Conservation (phyloP, 768 basidiomycete species). For the Tylopilus subfusipes region DNA sequence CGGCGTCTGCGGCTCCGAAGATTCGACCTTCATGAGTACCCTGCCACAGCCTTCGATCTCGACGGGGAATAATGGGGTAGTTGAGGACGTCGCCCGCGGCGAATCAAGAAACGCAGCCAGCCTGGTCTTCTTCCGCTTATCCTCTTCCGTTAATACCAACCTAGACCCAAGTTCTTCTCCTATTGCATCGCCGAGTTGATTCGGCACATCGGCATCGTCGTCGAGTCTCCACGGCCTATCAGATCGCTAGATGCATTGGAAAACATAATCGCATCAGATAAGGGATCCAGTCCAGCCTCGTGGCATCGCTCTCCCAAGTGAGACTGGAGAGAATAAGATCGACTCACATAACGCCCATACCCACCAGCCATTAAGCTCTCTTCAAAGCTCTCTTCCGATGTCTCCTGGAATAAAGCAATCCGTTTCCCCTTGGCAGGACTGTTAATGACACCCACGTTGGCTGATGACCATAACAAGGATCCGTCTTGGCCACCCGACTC, state of each 20-base stretch:
- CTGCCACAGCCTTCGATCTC: slow-evolving; percentile 68
- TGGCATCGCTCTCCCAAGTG: background rate
- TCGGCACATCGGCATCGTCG: slow-evolving; percentile 14
- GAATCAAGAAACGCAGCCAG: slow-evolving; percentile 62
- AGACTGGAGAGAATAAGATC: background rate
- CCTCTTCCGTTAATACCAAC: slow-evolving; percentile 45
- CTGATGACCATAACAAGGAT: slow-evolving; percentile 22
- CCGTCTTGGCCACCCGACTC: slow-evolving; percentile 9
- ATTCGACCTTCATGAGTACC: slow-evolving; percentile 57
- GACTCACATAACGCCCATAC: slow-evolving; percentile 69
- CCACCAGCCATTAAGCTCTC: slow-evolving; percentile 82
- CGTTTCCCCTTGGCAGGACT: slow-evolving; percentile 72
- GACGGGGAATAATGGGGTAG: slow-evolving; percentile 50
- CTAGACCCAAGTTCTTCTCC: slow-evolving; percentile 7
- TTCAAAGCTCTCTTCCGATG: slow-evolving; percentile 80
- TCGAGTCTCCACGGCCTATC: slow-evolving; percentile 23
- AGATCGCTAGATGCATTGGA: slow-evolving; percentile 20
- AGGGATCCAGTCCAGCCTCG: slow-evolving; percentile 6
- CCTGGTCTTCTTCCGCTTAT: slow-evolving; percentile 63
- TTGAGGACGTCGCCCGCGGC: slow-evolving; percentile 33
- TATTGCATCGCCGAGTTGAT: slow-evolving; percentile 7
- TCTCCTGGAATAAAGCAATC: slow-evolving; percentile 75
- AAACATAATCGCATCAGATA: slow-evolving; percentile 9
- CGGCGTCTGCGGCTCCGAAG: slow-evolving; percentile 34
- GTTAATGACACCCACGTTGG: slow-evolving; percentile 57